These are phyloP conservation scores for Periconia sp. DNA, from an alignment of 2,329 filamentous ascomycete species.

Conservation along the genomic window DNA sequence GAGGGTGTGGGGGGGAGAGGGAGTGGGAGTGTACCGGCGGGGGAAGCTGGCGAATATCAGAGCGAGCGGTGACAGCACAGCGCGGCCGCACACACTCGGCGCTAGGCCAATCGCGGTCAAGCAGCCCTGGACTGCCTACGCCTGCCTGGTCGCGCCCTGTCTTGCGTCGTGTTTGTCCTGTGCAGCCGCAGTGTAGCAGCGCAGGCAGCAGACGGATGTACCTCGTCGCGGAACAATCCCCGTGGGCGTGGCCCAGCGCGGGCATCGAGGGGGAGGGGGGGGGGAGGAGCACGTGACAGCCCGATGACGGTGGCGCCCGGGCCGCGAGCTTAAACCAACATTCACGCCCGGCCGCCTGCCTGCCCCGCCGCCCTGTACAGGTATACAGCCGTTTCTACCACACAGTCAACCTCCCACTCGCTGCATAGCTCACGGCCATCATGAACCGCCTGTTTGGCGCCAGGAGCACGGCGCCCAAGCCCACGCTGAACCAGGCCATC, in stretches of 20 bases:
- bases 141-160: too few species aligned
- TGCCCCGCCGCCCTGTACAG: too few species aligned
- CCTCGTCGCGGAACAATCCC: not conserved
- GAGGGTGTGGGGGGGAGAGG: not conserved
- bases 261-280: not conserved
- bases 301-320: constrained; percentile 5
- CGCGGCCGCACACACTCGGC: not conserved
- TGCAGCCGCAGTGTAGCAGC: too few species aligned
- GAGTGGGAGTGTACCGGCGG: not conserved
- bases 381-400: not conserved
- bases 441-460: constrained; percentile 98
- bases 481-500: constrained; percentile 84
- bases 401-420: too few species aligned
- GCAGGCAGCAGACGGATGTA: not conserved
- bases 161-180: too few species aligned
- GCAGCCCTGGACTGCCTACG: too few species aligned
- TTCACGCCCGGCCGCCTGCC: constrained; percentile 2
- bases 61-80: constrained; percentile 4
- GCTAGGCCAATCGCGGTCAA: not conserved
- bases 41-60: not conserved
- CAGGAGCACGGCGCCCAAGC: constrained; percentile 86
- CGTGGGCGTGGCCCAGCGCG: not conserved
- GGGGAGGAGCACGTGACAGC: constrained; percentile 1
- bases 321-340: constrained; percentile 4
- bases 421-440: constrained; percentile 34